Evolutionary conservation across 2,329 filamentous ascomycete genomes (phyloP).

Genomic region (Sclerotinia borealis): DNA sequence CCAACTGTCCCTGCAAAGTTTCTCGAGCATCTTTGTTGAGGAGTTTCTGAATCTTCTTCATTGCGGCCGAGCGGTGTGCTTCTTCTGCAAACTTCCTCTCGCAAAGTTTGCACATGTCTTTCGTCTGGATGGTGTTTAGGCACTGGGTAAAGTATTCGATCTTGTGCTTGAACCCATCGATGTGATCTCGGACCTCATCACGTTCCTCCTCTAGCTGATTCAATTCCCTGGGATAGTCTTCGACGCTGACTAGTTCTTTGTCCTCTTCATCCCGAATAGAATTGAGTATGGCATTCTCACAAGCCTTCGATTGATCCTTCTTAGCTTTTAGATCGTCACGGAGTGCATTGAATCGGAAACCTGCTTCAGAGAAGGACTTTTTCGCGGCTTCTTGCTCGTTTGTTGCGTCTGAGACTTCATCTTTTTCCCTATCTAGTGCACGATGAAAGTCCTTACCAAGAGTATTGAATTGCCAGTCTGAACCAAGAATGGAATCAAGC

Average conservation of each 20-base stretch:
- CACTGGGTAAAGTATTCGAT: slow-evolving; percentile 67
- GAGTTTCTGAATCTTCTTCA: slow-evolving; percentile 59
- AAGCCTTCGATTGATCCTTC: slow-evolving; percentile 53
- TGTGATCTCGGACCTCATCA: slow-evolving; percentile 52
- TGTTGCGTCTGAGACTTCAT: slow-evolving; percentile 57
- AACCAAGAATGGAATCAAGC: slow-evolving; percentile 58
- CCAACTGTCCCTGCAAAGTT: slow-evolving; percentile 55
- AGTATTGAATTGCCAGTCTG: slow-evolving; percentile 61
- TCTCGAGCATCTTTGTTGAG: slow-evolving; percentile 57
- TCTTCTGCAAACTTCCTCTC: slow-evolving; percentile 59
- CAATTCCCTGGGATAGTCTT: slow-evolving; percentile 49
- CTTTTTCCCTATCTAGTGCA: slow-evolving; percentile 51
- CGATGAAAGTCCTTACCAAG: slow-evolving; percentile 67
- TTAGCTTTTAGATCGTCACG: slow-evolving; percentile 61
- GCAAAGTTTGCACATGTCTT: slow-evolving; percentile 74
- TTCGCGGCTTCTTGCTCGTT: slow-evolving; percentile 63
- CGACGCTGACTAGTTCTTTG: slow-evolving; percentile 39
- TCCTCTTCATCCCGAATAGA: slow-evolving; percentile 42
- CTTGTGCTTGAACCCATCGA: slow-evolving; percentile 62
- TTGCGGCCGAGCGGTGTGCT: slow-evolving; percentile 56
- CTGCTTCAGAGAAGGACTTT: slow-evolving; percentile 69
- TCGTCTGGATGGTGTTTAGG: slow-evolving; percentile 56
- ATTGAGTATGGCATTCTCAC: slow-evolving; percentile 49
- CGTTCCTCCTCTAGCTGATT: slow-evolving; percentile 44
- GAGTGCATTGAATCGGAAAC: slow-evolving; percentile 62